A percentile compares a stretch with the other conserved stretches of the same genome.
Conservation (phyloP, 805 yeast species). For the Barnettozyma siamensis region DNA sequence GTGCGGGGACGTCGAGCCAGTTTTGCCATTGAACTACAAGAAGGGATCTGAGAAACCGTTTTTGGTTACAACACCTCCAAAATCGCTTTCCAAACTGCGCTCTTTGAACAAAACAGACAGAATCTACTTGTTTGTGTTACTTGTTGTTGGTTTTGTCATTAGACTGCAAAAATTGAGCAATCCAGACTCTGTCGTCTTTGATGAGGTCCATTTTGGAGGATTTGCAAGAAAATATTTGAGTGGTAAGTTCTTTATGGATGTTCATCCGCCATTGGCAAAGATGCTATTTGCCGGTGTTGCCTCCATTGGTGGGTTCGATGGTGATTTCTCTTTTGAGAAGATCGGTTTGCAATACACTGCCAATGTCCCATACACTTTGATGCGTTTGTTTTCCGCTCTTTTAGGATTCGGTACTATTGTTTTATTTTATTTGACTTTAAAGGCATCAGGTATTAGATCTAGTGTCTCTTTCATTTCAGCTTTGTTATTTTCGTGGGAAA, state of each 20-base stretch:
- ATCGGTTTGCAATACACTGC: constrained; percentile 63
- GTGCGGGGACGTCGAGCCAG: constrained; percentile 26
- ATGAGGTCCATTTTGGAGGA: constrained; percentile 96
- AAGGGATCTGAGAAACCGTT: constrained; percentile 52
- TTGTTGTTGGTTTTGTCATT: constrained; percentile 47
- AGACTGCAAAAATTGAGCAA: constrained; percentile 55
- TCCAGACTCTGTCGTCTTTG: constrained; percentile 85
- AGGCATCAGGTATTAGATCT: constrained; percentile 67
- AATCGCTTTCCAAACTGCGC: constrained; percentile 35
- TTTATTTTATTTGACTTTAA: constrained; percentile 60
- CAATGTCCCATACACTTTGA: constrained; percentile 52
- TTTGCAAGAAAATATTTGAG: constrained; percentile 77
- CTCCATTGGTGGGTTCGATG: constrained; percentile 61
- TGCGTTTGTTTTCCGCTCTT: constrained; percentile 67
- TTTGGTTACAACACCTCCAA: constrained; percentile 46
- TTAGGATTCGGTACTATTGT: constrained; percentile 65
- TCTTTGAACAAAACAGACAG: constrained; percentile 36
- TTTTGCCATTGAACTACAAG: constrained; percentile 40
- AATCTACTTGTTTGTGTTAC: constrained; percentile 35
- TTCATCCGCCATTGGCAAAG: constrained; percentile 76
- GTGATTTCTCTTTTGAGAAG: constrained; percentile 58
- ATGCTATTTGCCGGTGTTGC: constrained; percentile 72
- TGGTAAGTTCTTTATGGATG: constrained; percentile 65
- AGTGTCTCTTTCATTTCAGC: constrained; percentile 54
- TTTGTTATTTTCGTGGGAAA: constrained; percentile 55